These are phyloP conservation scores for Aspergillus texensis DNA, from an alignment of 2,329 filamentous ascomycete species.

Conservation along the genomic window DNA sequence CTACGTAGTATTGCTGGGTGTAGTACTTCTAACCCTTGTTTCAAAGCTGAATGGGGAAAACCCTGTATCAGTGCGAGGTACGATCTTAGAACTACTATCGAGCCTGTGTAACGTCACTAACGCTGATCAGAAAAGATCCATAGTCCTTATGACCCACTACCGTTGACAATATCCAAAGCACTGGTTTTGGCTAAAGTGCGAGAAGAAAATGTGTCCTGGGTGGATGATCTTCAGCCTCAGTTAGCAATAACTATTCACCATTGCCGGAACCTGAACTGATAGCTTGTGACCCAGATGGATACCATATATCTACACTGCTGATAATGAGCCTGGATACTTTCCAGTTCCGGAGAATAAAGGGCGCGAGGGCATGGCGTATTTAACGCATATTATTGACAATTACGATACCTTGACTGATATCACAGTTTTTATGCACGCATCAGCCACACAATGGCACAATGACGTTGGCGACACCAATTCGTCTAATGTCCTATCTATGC, in stretches of 20 bases:
- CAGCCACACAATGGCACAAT: constrained; percentile 29
- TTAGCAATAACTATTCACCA: not conserved
- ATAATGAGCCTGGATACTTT: constrained; percentile 18
- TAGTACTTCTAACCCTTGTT: not conserved
- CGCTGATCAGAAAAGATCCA: not conserved
- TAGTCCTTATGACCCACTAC: not conserved
- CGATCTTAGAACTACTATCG: not conserved
- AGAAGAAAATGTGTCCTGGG: constrained; percentile 11
- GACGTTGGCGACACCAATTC: constrained; percentile 27
- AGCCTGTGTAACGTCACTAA: not conserved
- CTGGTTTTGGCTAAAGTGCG: constrained; percentile 12
- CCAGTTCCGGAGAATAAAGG: constrained; percentile 44
- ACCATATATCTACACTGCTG: constrained; percentile 26
- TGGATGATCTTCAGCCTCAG: constrained; percentile 8
- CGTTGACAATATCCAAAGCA: not conserved
- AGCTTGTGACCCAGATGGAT: constrained; percentile 1
- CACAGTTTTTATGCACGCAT: constrained; percentile 59
- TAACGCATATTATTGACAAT: constrained; percentile 63
- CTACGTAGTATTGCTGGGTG: not conserved
- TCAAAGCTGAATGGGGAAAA: not conserved
- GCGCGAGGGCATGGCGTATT: constrained; percentile 63
- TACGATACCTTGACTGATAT: constrained; percentile 62
- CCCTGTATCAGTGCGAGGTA: not conserved
- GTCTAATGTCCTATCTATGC: constrained; percentile 19
- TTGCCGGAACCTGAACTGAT: not conserved